Evolutionary conservation across 2,329 filamentous ascomycete species (phyloP), one percentile per base, ranked within the genome.

Genomic region (Colletotrichum sp.): DNA sequence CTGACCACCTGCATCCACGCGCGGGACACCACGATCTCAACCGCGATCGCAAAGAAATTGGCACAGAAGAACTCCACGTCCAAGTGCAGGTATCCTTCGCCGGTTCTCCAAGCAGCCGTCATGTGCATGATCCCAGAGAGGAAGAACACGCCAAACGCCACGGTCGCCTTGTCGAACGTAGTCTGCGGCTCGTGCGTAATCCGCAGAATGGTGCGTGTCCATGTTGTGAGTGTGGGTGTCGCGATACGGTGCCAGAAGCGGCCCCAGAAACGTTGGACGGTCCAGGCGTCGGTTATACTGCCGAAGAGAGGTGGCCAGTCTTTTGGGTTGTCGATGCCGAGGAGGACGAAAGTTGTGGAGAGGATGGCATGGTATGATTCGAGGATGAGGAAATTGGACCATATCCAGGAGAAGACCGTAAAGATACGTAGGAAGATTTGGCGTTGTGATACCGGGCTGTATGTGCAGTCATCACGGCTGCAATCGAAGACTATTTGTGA

Each of bases 111-210:
- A 5, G 67, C 67, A n/a, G 69, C 67, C 13, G 72, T 82, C 4
- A 85, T 89, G 12, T 89, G 90, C 78, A 83, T 89, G 16, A 86
- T 83, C 0, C 88, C 88, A 0, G 84, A 88, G 74, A 84, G 21
- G 21, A 44, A n/a, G 28, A 74, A 75, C 32, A 65, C 65, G 16
- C 55, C 63, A 18, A 71, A 62, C 1, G 75, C 67, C 1, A 73
- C 59, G n/a, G 49, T 3, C 9, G 63, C 32, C 8, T 76, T 76
- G 8, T 24, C 30, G 2, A 57, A 32, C 3, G 8, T 18, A 2
- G 59, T 36, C 8, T 10, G 34, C 13, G 18, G 57, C 8, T 49
- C 49, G 39, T 30, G 4, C 34, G 34, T 57, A 8, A 18, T 44
- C 5, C 73, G 32, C 10, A 59, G 8, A 13, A 73, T 8, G 26